Evolutionary conservation across 179 eudicot species (phyloP).

Genomic region (Amaranthus tricolor): DNA sequence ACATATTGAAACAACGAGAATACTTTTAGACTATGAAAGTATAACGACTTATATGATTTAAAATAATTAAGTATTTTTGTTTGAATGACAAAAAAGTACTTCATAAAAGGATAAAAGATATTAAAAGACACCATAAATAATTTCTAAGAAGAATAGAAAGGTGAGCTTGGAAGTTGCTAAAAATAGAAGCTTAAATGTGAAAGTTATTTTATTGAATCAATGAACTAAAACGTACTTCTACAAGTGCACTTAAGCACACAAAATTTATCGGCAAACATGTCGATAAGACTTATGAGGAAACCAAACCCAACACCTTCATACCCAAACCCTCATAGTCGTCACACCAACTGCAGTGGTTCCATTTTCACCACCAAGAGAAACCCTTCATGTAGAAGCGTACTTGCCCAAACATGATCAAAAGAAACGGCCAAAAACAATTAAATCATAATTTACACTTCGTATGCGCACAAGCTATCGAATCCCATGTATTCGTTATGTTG

Average conservation of each 20-base stretch:
- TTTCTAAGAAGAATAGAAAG: too few relatives aligned
- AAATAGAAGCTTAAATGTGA: not conserved
- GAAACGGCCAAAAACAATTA: not conserved
- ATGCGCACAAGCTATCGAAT: conserved; percentile 42
- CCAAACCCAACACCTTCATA: not conserved
- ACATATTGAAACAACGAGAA: too few relatives aligned
- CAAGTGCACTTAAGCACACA: conserved; percentile 14
- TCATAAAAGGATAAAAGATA: too few relatives aligned
- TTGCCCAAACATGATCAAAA: conserved; percentile 1
- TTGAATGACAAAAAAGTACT: too few relatives aligned
- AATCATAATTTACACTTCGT: conserved; percentile 17
- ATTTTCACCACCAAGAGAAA: not conserved
- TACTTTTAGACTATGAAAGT: too few relatives aligned
- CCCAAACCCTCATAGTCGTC: not conserved
- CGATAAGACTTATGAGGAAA: not conserved
- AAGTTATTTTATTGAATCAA: not conserved
- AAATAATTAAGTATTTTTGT: too few relatives aligned
- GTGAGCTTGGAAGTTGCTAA: too few relatives aligned
- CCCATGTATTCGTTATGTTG: conserved; percentile 47
- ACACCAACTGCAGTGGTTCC: not conserved
- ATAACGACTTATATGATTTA: too few relatives aligned
- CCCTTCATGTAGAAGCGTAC: conserved; percentile 2
- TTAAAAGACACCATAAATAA: too few relatives aligned
- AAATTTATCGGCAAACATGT: not conserved
- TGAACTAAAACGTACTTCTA: not conserved